A percentile compares a stretch with the other conserved stretches of the same genome.
These are phyloP conservation scores for Sporopachydermia quercuum DNA, from an alignment of 805 yeast genomes.

Conservation along the genomic window DNA sequence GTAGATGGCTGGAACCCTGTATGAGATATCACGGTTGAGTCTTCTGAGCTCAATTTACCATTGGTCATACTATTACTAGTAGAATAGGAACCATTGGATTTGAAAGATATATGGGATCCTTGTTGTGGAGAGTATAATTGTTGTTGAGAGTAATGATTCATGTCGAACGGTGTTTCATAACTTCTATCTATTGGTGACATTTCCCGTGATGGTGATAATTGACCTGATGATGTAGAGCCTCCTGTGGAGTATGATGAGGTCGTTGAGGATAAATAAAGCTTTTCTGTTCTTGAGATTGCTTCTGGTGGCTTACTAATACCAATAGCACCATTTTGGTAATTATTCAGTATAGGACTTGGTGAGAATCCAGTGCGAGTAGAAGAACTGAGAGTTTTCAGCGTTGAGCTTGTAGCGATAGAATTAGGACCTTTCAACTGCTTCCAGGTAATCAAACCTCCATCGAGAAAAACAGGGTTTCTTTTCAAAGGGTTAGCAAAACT, in stretches of 20 bases:
- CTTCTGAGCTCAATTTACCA: too few relatives aligned
- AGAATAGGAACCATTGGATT: too few relatives aligned
- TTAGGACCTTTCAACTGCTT: conserved; percentile 6
- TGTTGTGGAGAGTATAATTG: neutral
- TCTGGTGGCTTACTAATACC: neutral
- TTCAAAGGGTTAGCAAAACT: conserved; percentile 22
- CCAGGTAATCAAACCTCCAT: conserved; percentile 45
- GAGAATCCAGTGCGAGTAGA: neutral
- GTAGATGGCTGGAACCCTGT: neutral
- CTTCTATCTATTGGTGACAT: neutral
- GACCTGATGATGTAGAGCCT: neutral
- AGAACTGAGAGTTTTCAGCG: neutral
- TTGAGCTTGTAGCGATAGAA: neutral
- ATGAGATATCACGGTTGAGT: too few relatives aligned
- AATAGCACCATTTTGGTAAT: too few relatives aligned
- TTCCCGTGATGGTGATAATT: neutral
- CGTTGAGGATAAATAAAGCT: neutral
- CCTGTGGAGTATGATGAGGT: neutral
- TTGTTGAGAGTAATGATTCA: too few relatives aligned
- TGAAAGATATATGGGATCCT: neutral
- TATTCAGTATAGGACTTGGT: neutral
- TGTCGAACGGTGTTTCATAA: neutral
- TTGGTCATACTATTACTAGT: too few relatives aligned
- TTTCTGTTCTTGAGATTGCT: neutral
- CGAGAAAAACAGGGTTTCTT: conserved; percentile 29